Base-by-base conservation (phyloP, 768 basidiomycete species). In the Leccinum subtestaceum region DNA sequence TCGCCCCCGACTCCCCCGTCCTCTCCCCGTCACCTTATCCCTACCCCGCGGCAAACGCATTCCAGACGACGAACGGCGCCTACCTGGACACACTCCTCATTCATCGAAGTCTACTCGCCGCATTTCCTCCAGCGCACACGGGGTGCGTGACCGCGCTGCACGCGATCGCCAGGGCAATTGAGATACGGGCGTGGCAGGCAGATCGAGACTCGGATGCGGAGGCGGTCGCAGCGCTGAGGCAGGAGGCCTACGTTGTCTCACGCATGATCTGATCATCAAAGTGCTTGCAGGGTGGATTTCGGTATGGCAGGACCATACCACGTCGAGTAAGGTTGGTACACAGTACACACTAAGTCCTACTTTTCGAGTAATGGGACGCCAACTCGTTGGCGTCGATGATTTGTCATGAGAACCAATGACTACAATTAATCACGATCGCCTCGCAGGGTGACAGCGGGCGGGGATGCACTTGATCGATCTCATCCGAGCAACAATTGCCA, bases 11-110 rank as follows among this genome's bases (percentile, higher is more conserved):
- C 8, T 73, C 72, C 40, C 72, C 68, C 72, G 73, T 56, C 23
- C 73, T 73, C 61, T 74, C 61, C 52, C 72, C 72, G 0, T 68
- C 29, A 5, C 72, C 72, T 1, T 74, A 73, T 52, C 72, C 72
- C 0, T 73, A 73, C 19, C 72, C 72, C 63, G 57, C 52, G 11
- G 57, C 69, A 57, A 70, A 62, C 51, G 65, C 59, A 8, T 74
- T 77, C 59, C 72, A 73, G 64, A 89, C 86, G 56, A 87, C 86
- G 50, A 80, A 81, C 74, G 89, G 88, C 65, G 88, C 82, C 59
- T 92, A 90, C 67, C 81, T 92, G 72, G 89, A 92, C 67, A 79
- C 81, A 53, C 85, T 92, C 65, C 88, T 90, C 73, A 84, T 84
- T 0, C 89, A 92, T 75, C 88, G 89, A 68, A 84, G 87, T 69